Conservation (phyloP, 768 basidiomycete species). For the Boletus bicolor region DNA sequence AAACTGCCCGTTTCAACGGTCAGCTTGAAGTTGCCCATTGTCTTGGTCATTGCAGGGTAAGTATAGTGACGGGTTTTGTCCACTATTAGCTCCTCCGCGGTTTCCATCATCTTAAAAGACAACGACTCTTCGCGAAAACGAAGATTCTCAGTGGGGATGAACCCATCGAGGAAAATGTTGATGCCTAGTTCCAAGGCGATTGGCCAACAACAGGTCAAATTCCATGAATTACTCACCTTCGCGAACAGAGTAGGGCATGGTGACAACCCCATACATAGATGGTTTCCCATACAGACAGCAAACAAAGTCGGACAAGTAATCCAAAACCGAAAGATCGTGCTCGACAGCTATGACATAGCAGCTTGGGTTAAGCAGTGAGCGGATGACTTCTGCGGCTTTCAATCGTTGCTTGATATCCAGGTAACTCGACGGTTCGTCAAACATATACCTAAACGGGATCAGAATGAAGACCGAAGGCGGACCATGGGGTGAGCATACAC, state of each 20-base stretch:
- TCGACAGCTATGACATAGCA: conserved; percentile 97
- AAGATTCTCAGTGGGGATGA: conserved; percentile 97
- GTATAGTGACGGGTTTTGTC: conserved; percentile 88
- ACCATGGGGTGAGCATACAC: conserved; percentile 57
- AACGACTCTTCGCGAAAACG: conserved; percentile 96
- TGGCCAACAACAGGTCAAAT: neutral
- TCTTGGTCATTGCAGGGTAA: conserved; percentile 97
- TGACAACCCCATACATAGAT: conserved; percentile 97
- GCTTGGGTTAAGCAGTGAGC: conserved; percentile 73
- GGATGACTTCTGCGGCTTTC: conserved; percentile 93
- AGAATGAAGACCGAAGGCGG: neutral
- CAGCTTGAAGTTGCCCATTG: conserved; percentile 92
- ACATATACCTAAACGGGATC: conserved; percentile 76
- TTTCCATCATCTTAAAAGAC: conserved; percentile 97
- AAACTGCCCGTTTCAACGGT: conserved; percentile 87
- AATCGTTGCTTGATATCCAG: conserved; percentile 95
- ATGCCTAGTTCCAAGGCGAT: conserved; percentile 57
- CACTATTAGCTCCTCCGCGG: conserved; percentile 81
- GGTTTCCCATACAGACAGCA: conserved; percentile 98
- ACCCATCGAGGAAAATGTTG: conserved; percentile 99
- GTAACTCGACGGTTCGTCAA: conserved; percentile 98
- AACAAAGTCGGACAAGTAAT: conserved; percentile 98
- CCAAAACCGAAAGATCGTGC: conserved; percentile 97
- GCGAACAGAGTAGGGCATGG: conserved; percentile 96
- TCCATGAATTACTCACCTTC: conserved; percentile 60